These are phyloP conservation scores for Geotrichum citri-aurantii DNA, from an alignment of 1,139 yeast genomes.

Conservation along the genomic window DNA sequence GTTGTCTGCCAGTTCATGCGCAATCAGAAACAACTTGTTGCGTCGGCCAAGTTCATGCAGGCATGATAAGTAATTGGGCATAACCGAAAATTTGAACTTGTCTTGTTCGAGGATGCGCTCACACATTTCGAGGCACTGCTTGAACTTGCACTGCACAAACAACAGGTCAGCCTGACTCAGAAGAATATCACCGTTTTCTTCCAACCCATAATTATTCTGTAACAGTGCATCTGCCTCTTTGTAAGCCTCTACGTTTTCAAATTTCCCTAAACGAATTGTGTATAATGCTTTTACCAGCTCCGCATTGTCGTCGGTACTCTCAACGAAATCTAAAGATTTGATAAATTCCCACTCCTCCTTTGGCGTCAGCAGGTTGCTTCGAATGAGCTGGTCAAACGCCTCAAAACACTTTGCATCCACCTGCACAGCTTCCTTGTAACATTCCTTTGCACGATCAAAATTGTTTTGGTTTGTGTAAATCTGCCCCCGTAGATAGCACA, in stretches of 20 bases:
- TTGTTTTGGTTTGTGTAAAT: slow-evolving; percentile 80
- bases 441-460: slow-evolving; percentile 80
- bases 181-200: slow-evolving; percentile 63
- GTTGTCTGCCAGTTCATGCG: slow-evolving; percentile 82
- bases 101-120: slow-evolving; percentile 56
- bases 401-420: slow-evolving; percentile 92
- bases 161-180: slow-evolving; percentile 65
- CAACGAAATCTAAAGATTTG: slow-evolving; percentile 60
- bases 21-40: slow-evolving; percentile 70
- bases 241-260: slow-evolving; percentile 53
- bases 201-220: slow-evolving; percentile 64
- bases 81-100: slow-evolving; percentile 56
- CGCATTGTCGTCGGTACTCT: slow-evolving; percentile 58
- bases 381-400: slow-evolving; percentile 76
- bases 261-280: slow-evolving; percentile 69
- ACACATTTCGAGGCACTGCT: slow-evolving; percentile 69
- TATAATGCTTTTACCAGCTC: slow-evolving; percentile 74
- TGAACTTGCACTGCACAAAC: slow-evolving; percentile 74
- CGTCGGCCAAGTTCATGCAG: slow-evolving; percentile 79
- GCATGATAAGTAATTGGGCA: slow-evolving; percentile 80
- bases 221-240: slow-evolving; percentile 63
- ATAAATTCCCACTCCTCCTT: slow-evolving; percentile 79
- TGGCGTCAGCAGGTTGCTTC: slow-evolving; percentile 74
- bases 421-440: slow-evolving; percentile 78
- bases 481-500: slow-evolving; percentile 80